A percentile compares a stretch with the other conserved stretches of the same genome.
Evolutionary conservation across 148 eudicot genomes (phyloP).

Genomic region (Arbutus unedo): DNA sequence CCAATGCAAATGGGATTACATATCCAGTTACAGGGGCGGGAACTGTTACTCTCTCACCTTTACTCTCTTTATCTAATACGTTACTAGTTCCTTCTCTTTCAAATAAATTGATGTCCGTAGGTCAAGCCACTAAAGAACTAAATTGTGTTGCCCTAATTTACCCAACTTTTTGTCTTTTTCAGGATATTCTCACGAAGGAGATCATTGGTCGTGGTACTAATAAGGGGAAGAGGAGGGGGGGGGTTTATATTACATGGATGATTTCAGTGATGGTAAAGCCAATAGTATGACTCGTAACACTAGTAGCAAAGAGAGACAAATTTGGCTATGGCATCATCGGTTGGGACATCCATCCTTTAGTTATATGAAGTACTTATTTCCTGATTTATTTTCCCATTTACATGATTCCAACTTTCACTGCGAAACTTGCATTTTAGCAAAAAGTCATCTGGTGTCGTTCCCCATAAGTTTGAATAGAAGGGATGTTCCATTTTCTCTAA

Average conservation of each 20-base stretch:
- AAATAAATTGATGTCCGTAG: neutral
- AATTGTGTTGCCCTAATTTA: neutral
- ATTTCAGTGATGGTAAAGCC: neutral
- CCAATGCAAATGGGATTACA: neutral
- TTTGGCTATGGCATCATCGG: neutral
- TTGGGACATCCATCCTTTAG: slow-evolving; percentile 1
- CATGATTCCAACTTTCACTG: neutral
- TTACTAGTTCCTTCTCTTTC: neutral
- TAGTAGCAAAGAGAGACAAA: neutral
- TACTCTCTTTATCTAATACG: neutral
- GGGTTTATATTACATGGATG: neutral
- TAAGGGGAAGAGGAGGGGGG: no score
- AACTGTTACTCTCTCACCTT: neutral
- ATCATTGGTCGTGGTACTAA: slow-evolving; percentile 12
- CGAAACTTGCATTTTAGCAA: neutral
- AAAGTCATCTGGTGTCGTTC: neutral
- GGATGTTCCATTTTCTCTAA: neutral
- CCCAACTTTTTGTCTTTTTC: neutral
- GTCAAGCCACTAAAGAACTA: neutral
- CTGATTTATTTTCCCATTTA: neutral
- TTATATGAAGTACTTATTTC: neutral
- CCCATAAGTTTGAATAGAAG: neutral
- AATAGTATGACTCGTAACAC: no score
- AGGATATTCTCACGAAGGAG: slow-evolving; percentile 5
- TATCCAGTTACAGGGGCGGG: neutral